Evolutionary conservation across 805 yeast genomes (phyloP).

Genomic region (Yarrowia sp.): DNA sequence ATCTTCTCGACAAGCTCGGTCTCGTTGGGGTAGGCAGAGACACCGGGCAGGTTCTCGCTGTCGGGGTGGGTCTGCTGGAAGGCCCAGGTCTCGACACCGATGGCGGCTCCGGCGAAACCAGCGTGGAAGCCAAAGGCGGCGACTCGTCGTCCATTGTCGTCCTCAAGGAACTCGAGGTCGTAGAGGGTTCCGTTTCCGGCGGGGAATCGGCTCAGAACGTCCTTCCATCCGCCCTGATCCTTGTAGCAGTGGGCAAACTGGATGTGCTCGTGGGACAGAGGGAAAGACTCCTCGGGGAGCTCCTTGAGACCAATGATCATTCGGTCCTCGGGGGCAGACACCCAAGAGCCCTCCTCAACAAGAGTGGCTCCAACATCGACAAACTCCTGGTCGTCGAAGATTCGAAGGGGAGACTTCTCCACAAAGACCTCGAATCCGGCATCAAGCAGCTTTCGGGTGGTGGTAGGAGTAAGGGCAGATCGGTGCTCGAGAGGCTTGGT

Average conservation of each 20-base stretch:
- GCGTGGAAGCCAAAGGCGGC: constrained; percentile 99
- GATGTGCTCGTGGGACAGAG: constrained; percentile 92
- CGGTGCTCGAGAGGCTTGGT: constrained; percentile 97
- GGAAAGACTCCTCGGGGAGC: constrained; percentile 90
- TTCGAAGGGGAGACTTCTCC: constrained; percentile 85
- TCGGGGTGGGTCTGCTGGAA: constrained; percentile 79
- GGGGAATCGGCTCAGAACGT: constrained; percentile 86
- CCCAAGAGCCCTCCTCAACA: constrained; percentile 95
- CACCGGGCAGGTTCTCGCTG: constrained; percentile 74
- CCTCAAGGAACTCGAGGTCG: constrained; percentile 92
- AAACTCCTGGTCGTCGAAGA: constrained; percentile 79
- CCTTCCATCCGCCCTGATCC: constrained; percentile 96
- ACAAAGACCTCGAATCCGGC: constrained; percentile 90
- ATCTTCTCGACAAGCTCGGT: constrained; percentile 74
- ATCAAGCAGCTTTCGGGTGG: constrained; percentile 79
- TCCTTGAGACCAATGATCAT: constrained; percentile 94
- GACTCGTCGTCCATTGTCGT: constrained; percentile 95
- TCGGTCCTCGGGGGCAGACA: constrained; percentile 85
- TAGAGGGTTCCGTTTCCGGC: constrained; percentile 89
- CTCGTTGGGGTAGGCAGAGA: constrained; percentile 85
- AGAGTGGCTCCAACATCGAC: constrained; percentile 78
- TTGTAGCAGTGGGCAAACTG: constrained; percentile 99
- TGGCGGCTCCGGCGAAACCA: constrained; percentile 99
- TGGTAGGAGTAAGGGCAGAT: constrained; percentile 93
- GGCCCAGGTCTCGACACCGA: constrained; percentile 94